Evolutionary conservation across 257 asterid genomes (phyloP).

Genomic region (Solanum rostratum): DNA sequence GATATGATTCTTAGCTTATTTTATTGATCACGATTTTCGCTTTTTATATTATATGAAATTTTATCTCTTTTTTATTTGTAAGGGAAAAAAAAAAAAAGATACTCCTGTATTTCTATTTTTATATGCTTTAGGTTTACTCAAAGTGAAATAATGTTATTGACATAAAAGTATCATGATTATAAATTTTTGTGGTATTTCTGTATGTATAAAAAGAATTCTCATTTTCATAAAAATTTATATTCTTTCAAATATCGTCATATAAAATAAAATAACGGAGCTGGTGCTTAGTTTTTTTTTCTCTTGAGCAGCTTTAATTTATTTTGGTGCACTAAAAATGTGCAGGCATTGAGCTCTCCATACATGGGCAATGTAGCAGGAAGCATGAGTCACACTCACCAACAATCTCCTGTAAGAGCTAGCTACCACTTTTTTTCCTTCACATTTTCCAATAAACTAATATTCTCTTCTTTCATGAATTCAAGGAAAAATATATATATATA

Average conservation of each 20-base stretch:
- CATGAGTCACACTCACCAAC: constrained; percentile 37
- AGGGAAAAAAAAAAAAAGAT: too few relatives aligned
- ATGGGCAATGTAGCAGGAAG: constrained; percentile 23
- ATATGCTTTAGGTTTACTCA: too few relatives aligned
- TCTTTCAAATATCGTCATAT: not conserved
- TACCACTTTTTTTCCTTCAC: constrained; percentile 17
- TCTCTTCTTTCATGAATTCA: not conserved
- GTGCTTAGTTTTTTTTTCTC: not conserved
- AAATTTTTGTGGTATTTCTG: too few relatives aligned
- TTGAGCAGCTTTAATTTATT: not conserved
- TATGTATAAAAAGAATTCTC: too few relatives aligned
- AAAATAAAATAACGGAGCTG: not conserved
- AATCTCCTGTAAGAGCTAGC: constrained; percentile 46
- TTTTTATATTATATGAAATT: not conserved
- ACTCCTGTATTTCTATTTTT: too few relatives aligned
- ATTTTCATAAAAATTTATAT: too few relatives aligned
- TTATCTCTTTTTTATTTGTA: too few relatives aligned
- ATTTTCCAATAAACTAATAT: constrained; percentile 38
- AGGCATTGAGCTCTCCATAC: constrained; percentile 37
- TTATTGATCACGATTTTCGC: not conserved
- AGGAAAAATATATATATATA: constrained; percentile 4
- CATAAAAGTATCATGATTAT: too few relatives aligned
- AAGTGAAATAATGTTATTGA: too few relatives aligned
- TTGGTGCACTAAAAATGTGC: not conserved
- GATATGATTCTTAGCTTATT: not conserved